Percentiles rank a stretch among this genome's conserved stretches.
These are phyloP conservation scores for Lagerstroemia speciosa DNA, from an alignment of 345 rosid species.

Conservation along the genomic window DNA sequence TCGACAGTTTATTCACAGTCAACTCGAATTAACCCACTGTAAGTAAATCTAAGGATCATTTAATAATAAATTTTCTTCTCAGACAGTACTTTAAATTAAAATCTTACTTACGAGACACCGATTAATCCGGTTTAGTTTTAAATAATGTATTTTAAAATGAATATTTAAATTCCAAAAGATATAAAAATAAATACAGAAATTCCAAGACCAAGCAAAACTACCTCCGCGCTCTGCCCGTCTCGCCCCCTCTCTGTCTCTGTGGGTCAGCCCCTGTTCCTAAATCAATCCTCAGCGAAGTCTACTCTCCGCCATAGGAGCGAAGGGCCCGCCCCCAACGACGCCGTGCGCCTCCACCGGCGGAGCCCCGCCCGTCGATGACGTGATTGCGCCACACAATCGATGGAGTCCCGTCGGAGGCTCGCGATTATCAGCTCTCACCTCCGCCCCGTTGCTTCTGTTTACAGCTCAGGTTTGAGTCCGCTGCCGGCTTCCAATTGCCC, in stretches of 20 bases:
- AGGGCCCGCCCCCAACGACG: background rate
- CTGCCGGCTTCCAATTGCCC: conserved; percentile 26
- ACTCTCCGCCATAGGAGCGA: conserved; percentile 6
- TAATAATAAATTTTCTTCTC: too few relatives aligned
- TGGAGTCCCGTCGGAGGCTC: conserved; percentile 61
- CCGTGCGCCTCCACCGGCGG: conserved; percentile 1
- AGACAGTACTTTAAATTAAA: too few relatives aligned
- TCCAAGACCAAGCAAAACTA: background rate
- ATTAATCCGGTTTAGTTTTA: too few relatives aligned
- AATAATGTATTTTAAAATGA: too few relatives aligned
- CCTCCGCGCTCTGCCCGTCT: background rate
- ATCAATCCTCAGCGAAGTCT: background rate
- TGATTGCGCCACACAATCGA: background rate
- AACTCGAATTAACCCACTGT: too few relatives aligned
- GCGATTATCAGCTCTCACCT: conserved; percentile 61
- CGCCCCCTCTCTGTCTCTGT: background rate
- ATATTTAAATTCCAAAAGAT: too few relatives aligned
- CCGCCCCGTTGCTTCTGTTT: conserved; percentile 18
- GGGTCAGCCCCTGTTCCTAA: conserved; percentile 1
- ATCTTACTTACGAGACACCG: too few relatives aligned
- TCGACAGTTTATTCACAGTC: too few relatives aligned
- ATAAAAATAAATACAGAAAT: background rate
- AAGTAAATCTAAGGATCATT: too few relatives aligned
- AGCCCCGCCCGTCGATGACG: background rate
- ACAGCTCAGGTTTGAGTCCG: conserved; percentile 4